Base-by-base conservation (phyloP, 2,329 filamentous ascomycete genomes). In the Nemania diffusa region DNA sequence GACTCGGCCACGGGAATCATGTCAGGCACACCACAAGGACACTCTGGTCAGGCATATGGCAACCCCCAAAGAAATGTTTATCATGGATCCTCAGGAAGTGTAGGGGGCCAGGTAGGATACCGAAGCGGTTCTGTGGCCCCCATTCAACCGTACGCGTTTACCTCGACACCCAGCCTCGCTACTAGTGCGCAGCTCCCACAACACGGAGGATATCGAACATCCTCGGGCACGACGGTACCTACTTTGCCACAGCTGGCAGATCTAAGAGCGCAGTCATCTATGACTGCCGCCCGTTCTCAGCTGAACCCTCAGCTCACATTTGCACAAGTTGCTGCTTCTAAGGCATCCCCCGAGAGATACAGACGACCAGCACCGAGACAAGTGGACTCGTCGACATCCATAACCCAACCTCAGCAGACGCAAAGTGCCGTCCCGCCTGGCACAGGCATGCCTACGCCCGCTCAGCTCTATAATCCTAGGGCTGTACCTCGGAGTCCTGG, bases 281-380 rank as follows among this genome's bases (percentile, higher is more conserved):
- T 78, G 3, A 75, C 80, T 15, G 73, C 78, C 37, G 76, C 79
- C 64, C 81, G 80, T 62, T 83, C 82, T 17, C 84, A 84, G 71
- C 80, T 82, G 26, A 79, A 81, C 48, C 74, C 74, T 24, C 84
- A 84, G 72, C 85, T 88, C 56, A 86, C 80, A 70, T 89, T 78
- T 80, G 84, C 72, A 75, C 90, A 81, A 79, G 85, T 90, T 48
- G 83, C 85, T 3, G 83, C 88, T 24, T 80, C 83, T 52, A 94
- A 93, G 74, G 84, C 90, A 24, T 89, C 92, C 1, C 92, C 93
- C 1, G 94, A 97, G 78, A 89, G 95, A 66, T 97, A 97, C 78
- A 88, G 94, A 73, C 90, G 94, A 57, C 79, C 85, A 67, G 84
- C 84, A 62, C 83, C 86, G 65, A 86, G 87, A 71, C 83, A 87